These are phyloP conservation scores for Przewalskia tangutica DNA, from an alignment of 257 asterid genomes.

Conservation along the genomic window DNA sequence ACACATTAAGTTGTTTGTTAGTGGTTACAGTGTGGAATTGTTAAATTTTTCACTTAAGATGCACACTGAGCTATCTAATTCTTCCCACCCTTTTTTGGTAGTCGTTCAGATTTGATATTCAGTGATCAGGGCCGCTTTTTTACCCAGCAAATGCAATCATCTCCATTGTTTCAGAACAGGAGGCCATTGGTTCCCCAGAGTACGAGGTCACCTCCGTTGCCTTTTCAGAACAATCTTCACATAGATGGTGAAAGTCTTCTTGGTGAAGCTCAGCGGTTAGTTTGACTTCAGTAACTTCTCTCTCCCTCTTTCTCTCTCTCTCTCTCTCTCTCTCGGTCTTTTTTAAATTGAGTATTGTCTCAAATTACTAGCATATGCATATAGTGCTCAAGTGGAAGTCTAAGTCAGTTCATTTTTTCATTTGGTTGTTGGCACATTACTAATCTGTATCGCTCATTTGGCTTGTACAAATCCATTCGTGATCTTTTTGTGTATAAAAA, in stretches of 20 bases:
- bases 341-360: not conserved
- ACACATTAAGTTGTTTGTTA: not conserved
- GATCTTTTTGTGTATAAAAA: no score
- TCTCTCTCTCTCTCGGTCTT: not conserved
- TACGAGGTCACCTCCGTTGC: slow-evolving; percentile 28
- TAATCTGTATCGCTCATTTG: no score
- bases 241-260: slow-evolving; percentile 28
- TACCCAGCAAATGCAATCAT: slow-evolving; percentile 30
- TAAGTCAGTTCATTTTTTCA: not conserved
- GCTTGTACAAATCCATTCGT: no score
- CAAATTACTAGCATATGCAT: not conserved
- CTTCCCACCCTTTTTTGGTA: slow-evolving; percentile 16
- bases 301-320: not conserved
- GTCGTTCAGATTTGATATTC: slow-evolving; percentile 25
- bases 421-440: no score
- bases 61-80: slow-evolving; percentile 3
- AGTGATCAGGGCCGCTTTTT: slow-evolving; percentile 20
- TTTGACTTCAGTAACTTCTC: slow-evolving; percentile 7
- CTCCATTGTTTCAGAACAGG: slow-evolving; percentile 32
- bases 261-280: slow-evolving; percentile 42
- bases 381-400: not conserved
- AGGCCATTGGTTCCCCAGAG: slow-evolving; percentile 20
- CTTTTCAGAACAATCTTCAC: slow-evolving; percentile 30
- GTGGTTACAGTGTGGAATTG: not conserved
- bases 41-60: not conserved